These are phyloP conservation scores for Coriaria nepalensis DNA, from an alignment of 306 rosid species.

Conservation along the genomic window DNA sequence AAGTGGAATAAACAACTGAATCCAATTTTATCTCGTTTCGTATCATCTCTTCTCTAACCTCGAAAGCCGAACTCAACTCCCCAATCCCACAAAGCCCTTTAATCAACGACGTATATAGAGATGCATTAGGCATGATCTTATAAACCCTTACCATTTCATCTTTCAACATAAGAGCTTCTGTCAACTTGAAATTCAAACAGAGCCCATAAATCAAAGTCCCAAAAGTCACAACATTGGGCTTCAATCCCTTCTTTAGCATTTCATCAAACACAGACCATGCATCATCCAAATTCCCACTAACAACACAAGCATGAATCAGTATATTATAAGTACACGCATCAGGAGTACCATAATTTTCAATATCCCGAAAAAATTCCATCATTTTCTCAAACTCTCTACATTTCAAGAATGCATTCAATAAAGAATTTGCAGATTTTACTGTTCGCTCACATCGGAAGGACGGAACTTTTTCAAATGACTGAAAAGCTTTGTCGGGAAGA, in stretches of 20 bases:
- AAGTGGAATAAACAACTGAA: constrained; percentile 35
- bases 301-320: constrained; percentile 29
- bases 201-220: constrained; percentile 40
- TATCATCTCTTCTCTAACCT: constrained; percentile 58
- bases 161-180: constrained; percentile 43
- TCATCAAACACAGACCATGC: constrained; percentile 42
- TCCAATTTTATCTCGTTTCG: constrained; percentile 27
- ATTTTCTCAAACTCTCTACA: constrained; percentile 30
- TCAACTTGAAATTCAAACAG: constrained; percentile 22
- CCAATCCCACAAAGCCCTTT: constrained; percentile 44
- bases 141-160: constrained; percentile 31
- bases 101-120: constrained; percentile 34
- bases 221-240: constrained; percentile 38
- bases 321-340: constrained; percentile 62
- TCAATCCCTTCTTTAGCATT: constrained; percentile 30
- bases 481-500: constrained; percentile 43
- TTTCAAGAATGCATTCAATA: constrained; percentile 35
- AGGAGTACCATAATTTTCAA: constrained; percentile 21
- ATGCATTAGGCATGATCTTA: constrained; percentile 28
- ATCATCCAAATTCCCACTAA: constrained; percentile 13
- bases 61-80: constrained; percentile 32
- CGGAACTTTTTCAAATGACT: constrained; percentile 35
- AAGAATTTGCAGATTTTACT: constrained; percentile 45
- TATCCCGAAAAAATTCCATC: constrained; percentile 11
- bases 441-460: constrained; percentile 39